These are phyloP conservation scores for Kodamaea leandrae DNA, from an alignment of 805 yeast species.

Conservation along the genomic window DNA sequence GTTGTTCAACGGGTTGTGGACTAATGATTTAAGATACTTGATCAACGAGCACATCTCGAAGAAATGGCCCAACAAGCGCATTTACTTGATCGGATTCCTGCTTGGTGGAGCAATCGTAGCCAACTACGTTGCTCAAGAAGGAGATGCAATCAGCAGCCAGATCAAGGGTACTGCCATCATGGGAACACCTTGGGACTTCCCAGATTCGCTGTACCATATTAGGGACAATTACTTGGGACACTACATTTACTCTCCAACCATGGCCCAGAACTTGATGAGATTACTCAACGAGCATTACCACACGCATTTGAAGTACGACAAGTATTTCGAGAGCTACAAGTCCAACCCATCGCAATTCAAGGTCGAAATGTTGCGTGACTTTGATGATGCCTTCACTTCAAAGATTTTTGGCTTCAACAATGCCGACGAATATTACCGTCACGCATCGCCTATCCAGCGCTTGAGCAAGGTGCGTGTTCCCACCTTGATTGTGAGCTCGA, in stretches of 20 bases:
- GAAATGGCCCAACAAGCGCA: conserved; percentile 58
- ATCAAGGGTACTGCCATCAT: conserved; percentile 58
- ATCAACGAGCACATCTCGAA: conserved; percentile 47
- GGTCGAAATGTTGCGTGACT: conserved; percentile 47
- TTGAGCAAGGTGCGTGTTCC: conserved; percentile 60
- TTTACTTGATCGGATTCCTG: conserved; percentile 68
- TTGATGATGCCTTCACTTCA: conserved; percentile 62
- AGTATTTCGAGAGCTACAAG: conserved; percentile 21
- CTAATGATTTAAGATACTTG: conserved; percentile 64
- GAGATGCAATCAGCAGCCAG: conserved; percentile 43
- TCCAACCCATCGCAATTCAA: conserved; percentile 28
- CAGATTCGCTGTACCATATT: conserved; percentile 47
- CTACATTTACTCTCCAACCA: conserved; percentile 39
- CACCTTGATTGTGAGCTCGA: conserved; percentile 53
- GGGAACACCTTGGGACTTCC: conserved; percentile 74
- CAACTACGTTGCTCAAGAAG: conserved; percentile 70
- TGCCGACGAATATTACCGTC: conserved; percentile 61
- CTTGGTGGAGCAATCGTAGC: conserved; percentile 67
- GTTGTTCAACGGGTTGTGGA: conserved; percentile 64
- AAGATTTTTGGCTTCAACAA: conserved; percentile 60
- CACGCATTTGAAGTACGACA: conserved; percentile 23
- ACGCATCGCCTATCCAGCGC: conserved; percentile 60
- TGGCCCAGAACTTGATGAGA: conserved; percentile 38
- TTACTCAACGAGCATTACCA: conserved; percentile 31
- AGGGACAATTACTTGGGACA: conserved; percentile 40